These are phyloP conservation scores for Yamagishiella unicocca DNA, from an alignment of 139 green algal genomes.

Conservation along the genomic window DNA sequence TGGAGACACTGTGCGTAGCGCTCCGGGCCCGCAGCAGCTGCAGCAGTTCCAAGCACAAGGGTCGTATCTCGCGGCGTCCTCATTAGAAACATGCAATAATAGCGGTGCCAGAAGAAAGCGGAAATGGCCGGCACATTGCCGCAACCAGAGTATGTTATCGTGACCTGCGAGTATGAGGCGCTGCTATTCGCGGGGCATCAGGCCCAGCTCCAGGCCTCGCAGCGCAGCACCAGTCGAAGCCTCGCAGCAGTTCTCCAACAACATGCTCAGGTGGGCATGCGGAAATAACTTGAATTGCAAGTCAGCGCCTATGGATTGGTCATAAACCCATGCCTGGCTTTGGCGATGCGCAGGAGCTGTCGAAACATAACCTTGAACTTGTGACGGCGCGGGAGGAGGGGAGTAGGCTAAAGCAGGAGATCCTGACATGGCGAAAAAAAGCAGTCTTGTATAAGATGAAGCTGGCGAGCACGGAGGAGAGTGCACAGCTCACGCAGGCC, in stretches of 20 bases:
- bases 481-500: constrained; percentile 28
- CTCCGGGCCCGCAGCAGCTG: too few relatives aligned
- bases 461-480: constrained; percentile 57
- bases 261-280: neutral
- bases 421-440: constrained; percentile 59
- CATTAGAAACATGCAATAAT: too few relatives aligned
- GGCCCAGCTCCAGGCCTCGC: neutral
- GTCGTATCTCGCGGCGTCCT: too few relatives aligned
- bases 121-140: too few relatives aligned
- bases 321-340: too few relatives aligned
- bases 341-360: neutral
- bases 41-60: too few relatives aligned
- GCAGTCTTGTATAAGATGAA: constrained; percentile 49
- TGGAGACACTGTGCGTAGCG: too few relatives aligned
- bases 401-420: constrained; percentile 31
- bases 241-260: neutral
- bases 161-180: constrained; percentile 5
- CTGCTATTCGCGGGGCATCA: neutral
- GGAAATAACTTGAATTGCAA: too few relatives aligned
- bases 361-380: neutral
- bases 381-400: neutral
- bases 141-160: neutral
- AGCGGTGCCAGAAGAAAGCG: too few relatives aligned
- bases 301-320: too few relatives aligned
- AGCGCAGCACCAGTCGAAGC: neutral